Conservation (phyloP, 163 green algal genomes). For the Volvox carteri region DNA sequence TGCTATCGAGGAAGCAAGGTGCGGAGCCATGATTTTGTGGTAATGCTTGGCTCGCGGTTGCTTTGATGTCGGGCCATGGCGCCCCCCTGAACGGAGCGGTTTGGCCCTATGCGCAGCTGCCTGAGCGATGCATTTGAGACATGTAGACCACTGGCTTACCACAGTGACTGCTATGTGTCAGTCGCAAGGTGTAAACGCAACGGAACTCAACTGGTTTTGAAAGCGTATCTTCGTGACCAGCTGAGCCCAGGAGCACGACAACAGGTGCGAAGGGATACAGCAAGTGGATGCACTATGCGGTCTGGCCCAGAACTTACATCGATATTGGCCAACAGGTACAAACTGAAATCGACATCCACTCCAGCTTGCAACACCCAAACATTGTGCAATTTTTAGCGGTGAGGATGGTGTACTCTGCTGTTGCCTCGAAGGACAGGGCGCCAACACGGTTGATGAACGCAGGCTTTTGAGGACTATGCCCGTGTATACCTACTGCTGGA, state of each 20-base stretch:
- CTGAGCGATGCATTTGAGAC: slow-evolving; percentile 52
- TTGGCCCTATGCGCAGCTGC: slow-evolving; percentile 32
- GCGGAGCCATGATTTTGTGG: background rate
- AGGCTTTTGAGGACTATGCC: slow-evolving; percentile 51
- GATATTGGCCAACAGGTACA: slow-evolving; percentile 42
- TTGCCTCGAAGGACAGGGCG: background rate
- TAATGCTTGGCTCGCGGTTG: background rate
- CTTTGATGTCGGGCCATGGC: slow-evolving; percentile 9
- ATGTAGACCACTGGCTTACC: slow-evolving; percentile 34
- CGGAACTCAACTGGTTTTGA: slow-evolving; percentile 43
- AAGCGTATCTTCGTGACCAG: slow-evolving; percentile 47
- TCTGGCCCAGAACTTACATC: background rate
- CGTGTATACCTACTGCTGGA: slow-evolving; percentile 45
- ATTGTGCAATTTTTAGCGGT: slow-evolving; percentile 49
- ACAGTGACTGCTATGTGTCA: slow-evolving; percentile 53
- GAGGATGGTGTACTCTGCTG: background rate
- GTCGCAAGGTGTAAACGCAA: slow-evolving; percentile 34
- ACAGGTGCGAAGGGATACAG: slow-evolving; percentile 16
- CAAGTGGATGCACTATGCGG: background rate
- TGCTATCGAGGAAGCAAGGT: slow-evolving; percentile 52
- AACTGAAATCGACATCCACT: slow-evolving; percentile 55
- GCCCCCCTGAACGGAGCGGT: background rate
- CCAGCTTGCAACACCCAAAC: slow-evolving; percentile 39
- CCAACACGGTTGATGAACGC: background rate
- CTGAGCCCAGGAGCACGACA: slow-evolving; percentile 2